phyloP scores from a whole-genome alignment of 2,329 filamentous ascomycete species.

The Aspergillus neotritici region DNA sequence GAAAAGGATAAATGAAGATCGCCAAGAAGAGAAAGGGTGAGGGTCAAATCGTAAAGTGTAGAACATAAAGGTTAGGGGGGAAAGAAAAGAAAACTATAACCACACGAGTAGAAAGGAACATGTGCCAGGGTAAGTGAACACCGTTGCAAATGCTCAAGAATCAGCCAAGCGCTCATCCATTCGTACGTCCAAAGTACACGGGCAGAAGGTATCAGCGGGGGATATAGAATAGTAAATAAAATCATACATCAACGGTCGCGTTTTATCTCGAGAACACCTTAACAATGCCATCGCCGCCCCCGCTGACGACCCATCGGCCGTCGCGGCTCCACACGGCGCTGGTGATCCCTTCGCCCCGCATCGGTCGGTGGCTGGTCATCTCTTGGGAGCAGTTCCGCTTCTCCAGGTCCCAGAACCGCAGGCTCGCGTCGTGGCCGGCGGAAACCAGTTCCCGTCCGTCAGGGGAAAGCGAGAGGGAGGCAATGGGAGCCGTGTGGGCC shows the following conservation, averaged over 20 bases:
- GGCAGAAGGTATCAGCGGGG: constrained; percentile 18
- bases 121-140: constrained; percentile 29
- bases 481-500: constrained; percentile 89
- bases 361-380: constrained; percentile 84
- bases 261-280: constrained; percentile 66
- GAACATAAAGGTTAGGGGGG: constrained; percentile 18
- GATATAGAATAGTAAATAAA: constrained; percentile 16
- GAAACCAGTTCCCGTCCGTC: constrained; percentile 93
- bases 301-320: constrained; percentile 88
- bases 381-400: constrained; percentile 94
- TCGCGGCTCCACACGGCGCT: constrained; percentile 94
- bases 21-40: constrained; percentile 3
- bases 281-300: constrained; percentile 88
- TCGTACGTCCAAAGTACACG: constrained; percentile 28
- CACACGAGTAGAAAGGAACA: constrained; percentile 29
- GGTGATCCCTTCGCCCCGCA: constrained; percentile 94
- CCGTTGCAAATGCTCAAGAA: constrained; percentile 35
- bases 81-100: constrained; percentile 17
- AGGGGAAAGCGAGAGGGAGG: constrained; percentile 82
- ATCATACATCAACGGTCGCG: constrained; percentile 25
- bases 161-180: constrained; percentile 33
- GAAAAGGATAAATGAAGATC: neutral
- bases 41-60: constrained; percentile 5
- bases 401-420: constrained; percentile 95
- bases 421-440: constrained; percentile 88